Evolutionary conservation across 805 yeast species (phyloP).

Genomic region (Candida anglica): DNA sequence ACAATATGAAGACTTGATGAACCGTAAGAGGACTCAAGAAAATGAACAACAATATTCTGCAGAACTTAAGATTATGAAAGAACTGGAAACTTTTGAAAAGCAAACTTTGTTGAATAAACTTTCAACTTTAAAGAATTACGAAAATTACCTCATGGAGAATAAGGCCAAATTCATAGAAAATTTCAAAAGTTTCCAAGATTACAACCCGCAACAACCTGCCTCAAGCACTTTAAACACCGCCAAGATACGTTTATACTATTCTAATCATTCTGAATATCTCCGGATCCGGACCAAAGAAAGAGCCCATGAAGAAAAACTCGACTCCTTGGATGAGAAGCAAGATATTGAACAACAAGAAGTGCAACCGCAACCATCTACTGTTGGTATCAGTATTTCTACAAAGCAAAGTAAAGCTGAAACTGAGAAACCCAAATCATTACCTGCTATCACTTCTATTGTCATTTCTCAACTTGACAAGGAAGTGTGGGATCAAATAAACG

Average conservation of each 20-base stretch:
- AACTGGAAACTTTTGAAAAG: constrained; percentile 14
- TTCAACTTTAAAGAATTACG: constrained; percentile 26
- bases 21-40: constrained; percentile 17
- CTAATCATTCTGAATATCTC: constrained; percentile 41
- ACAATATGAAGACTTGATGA: constrained; percentile 20
- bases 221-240: neutral
- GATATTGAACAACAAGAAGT: constrained; percentile 20
- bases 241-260: constrained; percentile 24
- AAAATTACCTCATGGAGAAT: constrained; percentile 31
- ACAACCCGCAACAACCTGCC: constrained; percentile 12
- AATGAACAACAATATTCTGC: constrained; percentile 16
- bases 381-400: neutral
- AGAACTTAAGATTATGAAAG: constrained; percentile 10
- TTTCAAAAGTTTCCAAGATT: constrained; percentile 19
- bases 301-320: constrained; percentile 41
- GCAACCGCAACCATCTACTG: no score
- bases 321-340: constrained; percentile 34
- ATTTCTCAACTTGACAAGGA: constrained; percentile 10
- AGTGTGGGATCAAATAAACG: constrained; percentile 19
- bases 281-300: constrained; percentile 33
- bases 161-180: constrained; percentile 32
- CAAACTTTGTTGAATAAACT: constrained; percentile 17
- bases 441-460: neutral
- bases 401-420: neutral
- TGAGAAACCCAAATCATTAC: neutral